These are phyloP conservation scores for Persicaria tinctoria DNA, from an alignment of 148 eudicot species.

Conservation along the genomic window DNA sequence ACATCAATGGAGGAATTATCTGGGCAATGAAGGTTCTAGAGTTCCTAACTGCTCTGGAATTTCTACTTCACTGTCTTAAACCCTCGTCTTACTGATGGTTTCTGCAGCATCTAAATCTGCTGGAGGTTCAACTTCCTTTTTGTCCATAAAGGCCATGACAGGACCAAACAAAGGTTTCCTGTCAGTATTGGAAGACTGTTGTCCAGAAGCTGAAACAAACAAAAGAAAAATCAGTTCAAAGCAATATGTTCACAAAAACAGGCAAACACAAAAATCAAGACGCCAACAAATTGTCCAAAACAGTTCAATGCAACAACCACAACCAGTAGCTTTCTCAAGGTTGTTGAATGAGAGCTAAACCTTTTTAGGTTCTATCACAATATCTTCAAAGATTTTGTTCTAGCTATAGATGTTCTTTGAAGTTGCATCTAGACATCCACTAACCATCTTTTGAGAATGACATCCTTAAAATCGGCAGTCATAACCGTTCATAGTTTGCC, in stretches of 20 bases:
- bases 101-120: conserved; percentile 22
- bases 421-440: neutral
- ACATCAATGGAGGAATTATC: conserved; percentile 21
- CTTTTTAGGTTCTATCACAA: conserved; percentile 4
- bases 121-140: conserved; percentile 40
- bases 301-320: neutral
- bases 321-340: neutral
- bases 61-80: conserved; percentile 17
- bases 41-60: conserved; percentile 29
- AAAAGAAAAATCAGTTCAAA: conserved; percentile 5
- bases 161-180: conserved; percentile 52
- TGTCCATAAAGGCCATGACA: conserved; percentile 63
- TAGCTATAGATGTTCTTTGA: neutral
- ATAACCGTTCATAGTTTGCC: neutral
- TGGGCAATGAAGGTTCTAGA: conserved; percentile 19
- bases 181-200: conserved; percentile 49
- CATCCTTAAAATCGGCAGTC: neutral
- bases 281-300: neutral
- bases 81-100: conserved; percentile 13
- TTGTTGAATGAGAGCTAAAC: neutral
- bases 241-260: neutral
- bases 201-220: conserved; percentile 40
- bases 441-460: neutral
- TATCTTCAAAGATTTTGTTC: neutral
- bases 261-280: neutral